Evolutionary conservation across 345 rosid genomes (phyloP).

Genomic region (Hypericum perforatum): DNA sequence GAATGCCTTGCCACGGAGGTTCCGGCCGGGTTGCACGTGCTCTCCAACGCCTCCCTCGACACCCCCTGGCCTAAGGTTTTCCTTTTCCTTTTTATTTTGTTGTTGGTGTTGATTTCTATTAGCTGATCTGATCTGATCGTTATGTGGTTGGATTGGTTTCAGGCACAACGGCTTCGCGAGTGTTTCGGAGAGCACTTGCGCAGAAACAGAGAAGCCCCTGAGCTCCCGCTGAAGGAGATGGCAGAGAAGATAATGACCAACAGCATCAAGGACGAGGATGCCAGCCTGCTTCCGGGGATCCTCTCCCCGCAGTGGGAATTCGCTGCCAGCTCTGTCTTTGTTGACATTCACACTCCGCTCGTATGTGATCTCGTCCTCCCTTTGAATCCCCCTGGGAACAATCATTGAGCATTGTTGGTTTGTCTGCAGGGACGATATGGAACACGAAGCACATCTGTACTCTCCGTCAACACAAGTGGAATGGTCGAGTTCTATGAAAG

Average conservation of each 20-base stretch:
- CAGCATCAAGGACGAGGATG: too few species aligned
- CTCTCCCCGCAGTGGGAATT: slow-evolving; percentile 33
- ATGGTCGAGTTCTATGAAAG: slow-evolving; percentile 44
- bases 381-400: not conserved
- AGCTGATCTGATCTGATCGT: too few species aligned
- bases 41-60: slow-evolving; percentile 67
- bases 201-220: slow-evolving; percentile 12
- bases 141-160: slow-evolving; percentile 3
- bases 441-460: slow-evolving; percentile 57
- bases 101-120: not conserved
- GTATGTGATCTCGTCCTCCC: slow-evolving; percentile 15
- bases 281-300: slow-evolving; percentile 15
- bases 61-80: slow-evolving; percentile 80
- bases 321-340: slow-evolving; percentile 47
- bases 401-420: not conserved
- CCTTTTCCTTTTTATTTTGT: not conserved
- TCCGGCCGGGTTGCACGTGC: slow-evolving; percentile 64
- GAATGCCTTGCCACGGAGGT: slow-evolving; percentile 31
- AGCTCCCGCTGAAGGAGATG: slow-evolving; percentile 5
- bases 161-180: slow-evolving; percentile 47
- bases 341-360: slow-evolving; percentile 27
- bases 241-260: too few species aligned
- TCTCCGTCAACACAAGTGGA: slow-evolving; percentile 38
- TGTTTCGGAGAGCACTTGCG: slow-evolving; percentile 32
- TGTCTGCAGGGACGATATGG: slow-evolving; percentile 50